These are phyloP conservation scores for Rhodotorula kratochvilovae DNA, from an alignment of 768 basidiomycete genomes.

Conservation along the genomic window DNA sequence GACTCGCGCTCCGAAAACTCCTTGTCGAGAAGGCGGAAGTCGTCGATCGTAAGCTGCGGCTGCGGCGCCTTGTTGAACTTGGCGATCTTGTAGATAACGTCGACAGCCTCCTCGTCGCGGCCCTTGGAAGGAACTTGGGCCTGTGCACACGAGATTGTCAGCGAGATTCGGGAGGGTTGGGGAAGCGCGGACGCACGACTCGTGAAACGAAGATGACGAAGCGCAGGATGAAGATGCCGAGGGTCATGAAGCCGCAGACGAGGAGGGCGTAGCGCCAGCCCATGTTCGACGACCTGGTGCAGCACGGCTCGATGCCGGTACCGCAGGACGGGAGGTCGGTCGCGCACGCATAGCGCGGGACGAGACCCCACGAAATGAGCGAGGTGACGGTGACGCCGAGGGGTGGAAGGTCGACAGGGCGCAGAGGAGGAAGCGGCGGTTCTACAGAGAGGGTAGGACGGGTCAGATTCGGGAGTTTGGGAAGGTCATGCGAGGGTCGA, in stretches of 20 bases:
- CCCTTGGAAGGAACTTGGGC: constrained; percentile 51
- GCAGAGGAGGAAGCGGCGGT: constrained; percentile 34
- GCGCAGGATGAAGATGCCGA: constrained; percentile 48
- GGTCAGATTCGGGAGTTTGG: background rate
- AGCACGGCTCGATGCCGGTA: constrained; percentile 45
- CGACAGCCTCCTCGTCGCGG: constrained; percentile 48
- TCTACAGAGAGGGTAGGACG: background rate
- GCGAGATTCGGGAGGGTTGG: too few relatives aligned
- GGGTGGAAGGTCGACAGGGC: constrained; percentile 50
- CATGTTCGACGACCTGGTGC: constrained; percentile 47
- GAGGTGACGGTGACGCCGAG: constrained; percentile 46
- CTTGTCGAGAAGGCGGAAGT: constrained; percentile 48
- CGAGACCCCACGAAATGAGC: constrained; percentile 22
- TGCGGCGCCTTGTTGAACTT: constrained; percentile 47
- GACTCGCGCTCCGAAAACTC: constrained; percentile 21
- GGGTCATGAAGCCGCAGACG: constrained; percentile 46
- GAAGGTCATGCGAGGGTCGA: background rate
- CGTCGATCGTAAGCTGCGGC: constrained; percentile 46
- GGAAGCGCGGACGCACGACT: constrained; percentile 13
- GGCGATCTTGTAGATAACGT: constrained; percentile 49
- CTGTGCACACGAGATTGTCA: background rate
- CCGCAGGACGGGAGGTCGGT: constrained; percentile 12
- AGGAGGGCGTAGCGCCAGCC: constrained; percentile 50
- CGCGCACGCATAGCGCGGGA: constrained; percentile 41
- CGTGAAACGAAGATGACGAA: constrained; percentile 49